Evolutionary conservation across 257 asterid genomes (phyloP), one percentile per base, ranked within the genome.

Genomic region (Plantago elongata): DNA sequence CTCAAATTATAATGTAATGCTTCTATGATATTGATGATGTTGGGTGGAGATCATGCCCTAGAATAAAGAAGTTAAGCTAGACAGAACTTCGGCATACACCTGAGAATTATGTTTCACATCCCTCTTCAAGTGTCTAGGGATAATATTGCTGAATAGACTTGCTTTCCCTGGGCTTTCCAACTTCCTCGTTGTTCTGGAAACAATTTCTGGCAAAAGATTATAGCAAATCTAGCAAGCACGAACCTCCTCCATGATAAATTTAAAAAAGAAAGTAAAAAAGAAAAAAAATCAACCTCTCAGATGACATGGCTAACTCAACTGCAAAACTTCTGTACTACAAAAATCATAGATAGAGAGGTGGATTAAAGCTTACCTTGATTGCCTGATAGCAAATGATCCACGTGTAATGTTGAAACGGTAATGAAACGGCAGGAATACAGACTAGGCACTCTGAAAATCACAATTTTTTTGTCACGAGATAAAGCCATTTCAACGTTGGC

Each of bases 281-380:
- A 27, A 9, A 46, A 9, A 54, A 15, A 61, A 10, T 52, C 40
- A 52, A 17, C 63, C 63, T 64, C 27, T 38, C 15, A 0, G 48
- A 45, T 38, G 42, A 45, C 63, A 50, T 14, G 38, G 47, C 47
- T 43, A 64, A 78, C 15, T 12, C 13, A 56, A 47, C 15, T 29
- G 57, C 43, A 11, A 22, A 63, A 50, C 40, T 34, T 5, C 0
- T 34, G 40, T 34, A 34, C 40, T 34, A 7, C 1, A 56, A 27
- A 15, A 9, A 14, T 49, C 37, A 22, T 7, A 55, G 9, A 0
- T 22, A 45, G 51, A 61, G 61, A 13, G 51, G 45, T 37, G 67
- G 66, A 57, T 51, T 55, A 50, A 43, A 57, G 61, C 82, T 78
- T 70, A 90, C 98, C 85, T 71, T 64, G 76, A 65, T 72, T 72